Percentiles rank a stretch among this genome's conserved stretches.
These are phyloP conservation scores for Speleostelium caveatum DNA, from an alignment of 78 protist genomes.

Conservation along the genomic window DNA sequence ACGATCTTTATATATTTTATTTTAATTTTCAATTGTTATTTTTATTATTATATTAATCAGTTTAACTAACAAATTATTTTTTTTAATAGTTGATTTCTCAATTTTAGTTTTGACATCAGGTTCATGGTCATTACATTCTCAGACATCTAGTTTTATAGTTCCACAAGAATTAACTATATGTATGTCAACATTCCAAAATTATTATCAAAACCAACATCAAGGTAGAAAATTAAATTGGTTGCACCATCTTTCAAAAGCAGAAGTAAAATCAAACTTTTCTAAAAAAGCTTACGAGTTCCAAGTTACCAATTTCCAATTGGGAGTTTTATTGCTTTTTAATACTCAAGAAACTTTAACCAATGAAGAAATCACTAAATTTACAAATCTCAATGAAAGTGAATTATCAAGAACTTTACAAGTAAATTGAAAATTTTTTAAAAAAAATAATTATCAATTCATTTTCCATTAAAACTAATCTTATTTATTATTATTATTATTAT, in stretches of 20 bases:
- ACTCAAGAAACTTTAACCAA: neutral
- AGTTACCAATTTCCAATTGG: slow-evolving; percentile 75
- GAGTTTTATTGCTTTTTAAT: slow-evolving; percentile 79
- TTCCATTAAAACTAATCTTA: no score
- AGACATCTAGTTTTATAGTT: slow-evolving; percentile 73
- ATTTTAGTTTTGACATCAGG: slow-evolving; percentile 86
- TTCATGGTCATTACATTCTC: slow-evolving; percentile 91
- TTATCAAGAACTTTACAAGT: slow-evolving; percentile 70
- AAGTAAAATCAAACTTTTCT: slow-evolving; percentile 37
- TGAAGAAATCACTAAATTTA: slow-evolving; percentile 49
- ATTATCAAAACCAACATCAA: slow-evolving; percentile 73
- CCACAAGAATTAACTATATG: slow-evolving; percentile 80
- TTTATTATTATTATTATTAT: neutral
- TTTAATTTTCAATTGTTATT: neutral
- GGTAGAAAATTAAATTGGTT: slow-evolving; percentile 89
- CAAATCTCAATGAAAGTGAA: slow-evolving; percentile 72
- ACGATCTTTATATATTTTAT: no score
- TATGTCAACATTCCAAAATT: slow-evolving; percentile 71
- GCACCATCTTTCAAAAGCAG: slow-evolving; percentile 86
- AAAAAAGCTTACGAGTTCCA: slow-evolving; percentile 67
- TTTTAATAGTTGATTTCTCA: slow-evolving; percentile 63
- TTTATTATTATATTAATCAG: neutral
- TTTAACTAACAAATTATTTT: neutral
- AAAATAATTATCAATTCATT: neutral
- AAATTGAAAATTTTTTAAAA: neutral